Conservation (phyloP, 768 basidiomycete genomes). For the Tulasnella sp. region DNA sequence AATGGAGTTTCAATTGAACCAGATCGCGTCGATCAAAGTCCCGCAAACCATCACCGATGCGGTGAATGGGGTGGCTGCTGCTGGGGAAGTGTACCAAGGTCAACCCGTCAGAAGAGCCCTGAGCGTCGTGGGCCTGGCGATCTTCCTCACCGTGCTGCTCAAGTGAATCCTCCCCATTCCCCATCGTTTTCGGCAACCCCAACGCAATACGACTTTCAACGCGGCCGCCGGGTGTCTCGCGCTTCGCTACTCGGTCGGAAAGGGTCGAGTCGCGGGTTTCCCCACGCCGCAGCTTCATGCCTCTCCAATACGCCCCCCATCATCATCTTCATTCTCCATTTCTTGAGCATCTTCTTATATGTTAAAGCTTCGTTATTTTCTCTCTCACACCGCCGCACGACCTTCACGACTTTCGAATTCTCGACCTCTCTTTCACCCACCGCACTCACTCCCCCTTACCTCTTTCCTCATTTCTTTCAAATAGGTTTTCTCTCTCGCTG, state of each 20-base stretch:
- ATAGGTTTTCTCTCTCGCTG: background rate
- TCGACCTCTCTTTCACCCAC: background rate
- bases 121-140: background rate
- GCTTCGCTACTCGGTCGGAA: no score
- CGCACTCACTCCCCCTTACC: background rate
- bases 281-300: background rate
- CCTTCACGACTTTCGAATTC: background rate
- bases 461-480: background rate
- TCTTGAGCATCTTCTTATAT: background rate
- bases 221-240: no score
- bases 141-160: constrained; percentile 2
- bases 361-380: background rate
- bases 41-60: background rate
- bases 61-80: background rate
- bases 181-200: background rate
- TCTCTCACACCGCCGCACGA: background rate
- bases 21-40: background rate
- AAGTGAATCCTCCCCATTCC: background rate
- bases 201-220: background rate
- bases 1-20: background rate
- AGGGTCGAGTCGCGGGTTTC: background rate
- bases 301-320: no score
- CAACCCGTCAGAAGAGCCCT: background rate
- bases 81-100: background rate
- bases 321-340: background rate